Evolutionary conservation across 495 filamentous ascomycete genomes (phyloP).

Genomic region (Umbilicaria muhlenbergii): DNA sequence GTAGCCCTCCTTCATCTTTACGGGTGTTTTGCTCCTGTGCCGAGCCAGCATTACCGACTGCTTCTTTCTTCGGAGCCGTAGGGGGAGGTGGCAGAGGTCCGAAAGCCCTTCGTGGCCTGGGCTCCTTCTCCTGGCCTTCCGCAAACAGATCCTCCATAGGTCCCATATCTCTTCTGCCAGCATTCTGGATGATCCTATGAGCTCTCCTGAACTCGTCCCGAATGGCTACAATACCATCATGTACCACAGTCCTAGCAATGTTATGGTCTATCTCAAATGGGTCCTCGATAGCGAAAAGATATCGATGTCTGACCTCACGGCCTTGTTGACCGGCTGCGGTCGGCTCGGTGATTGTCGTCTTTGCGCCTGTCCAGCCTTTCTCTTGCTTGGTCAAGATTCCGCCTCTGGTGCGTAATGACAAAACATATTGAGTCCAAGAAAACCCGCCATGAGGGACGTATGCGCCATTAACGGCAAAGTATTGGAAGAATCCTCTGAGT

Average conservation of each 20-base stretch:
- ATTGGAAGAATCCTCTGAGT: constrained; percentile 66
- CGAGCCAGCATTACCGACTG: no score
- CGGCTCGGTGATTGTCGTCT: constrained; percentile 27
- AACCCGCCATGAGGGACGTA: constrained; percentile 37
- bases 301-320: constrained; percentile 59
- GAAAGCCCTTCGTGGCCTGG: constrained; percentile 10
- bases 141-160: constrained; percentile 14
- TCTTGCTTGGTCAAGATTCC: constrained; percentile 51
- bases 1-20: no score
- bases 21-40: no score
- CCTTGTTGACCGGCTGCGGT: constrained; percentile 18
- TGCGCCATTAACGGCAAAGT: constrained; percentile 43
- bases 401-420: constrained; percentile 54
- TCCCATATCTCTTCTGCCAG: constrained; percentile 6
- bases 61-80: no score
- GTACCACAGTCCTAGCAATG: constrained; percentile 65
- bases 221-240: constrained; percentile 57
- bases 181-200: constrained; percentile 38
- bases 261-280: constrained; percentile 77
- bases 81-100: constrained; percentile 2
- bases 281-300: constrained; percentile 75
- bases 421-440: constrained; percentile 51
- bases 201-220: constrained; percentile 67
- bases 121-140: constrained; percentile 10
- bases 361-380: constrained; percentile 66